phyloP scores from a whole-genome alignment of 2,329 filamentous ascomycete genomes.

The Zymoseptoria ardabiliae region DNA sequence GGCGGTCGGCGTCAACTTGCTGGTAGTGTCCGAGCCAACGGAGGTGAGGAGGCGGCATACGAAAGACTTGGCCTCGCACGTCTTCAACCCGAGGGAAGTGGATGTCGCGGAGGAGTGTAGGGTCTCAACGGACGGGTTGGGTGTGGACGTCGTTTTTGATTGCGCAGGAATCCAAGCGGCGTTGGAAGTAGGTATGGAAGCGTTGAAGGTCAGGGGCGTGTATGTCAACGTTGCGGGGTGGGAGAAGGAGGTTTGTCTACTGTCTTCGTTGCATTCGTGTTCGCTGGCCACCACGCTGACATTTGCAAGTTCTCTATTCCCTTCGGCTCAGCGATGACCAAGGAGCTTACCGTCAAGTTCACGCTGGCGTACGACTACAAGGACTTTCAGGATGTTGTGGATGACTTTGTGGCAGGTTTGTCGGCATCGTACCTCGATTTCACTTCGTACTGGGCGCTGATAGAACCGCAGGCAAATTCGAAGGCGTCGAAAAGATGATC shows the following conservation, averaged over 20 bases:
- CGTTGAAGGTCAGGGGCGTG: slow-evolving; percentile 12
- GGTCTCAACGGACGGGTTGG: slow-evolving; percentile 6
- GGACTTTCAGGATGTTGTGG: slow-evolving; percentile 10
- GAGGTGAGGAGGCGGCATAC: slow-evolving; percentile 11
- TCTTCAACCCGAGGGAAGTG: slow-evolving; percentile 16
- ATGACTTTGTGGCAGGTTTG: slow-evolving; percentile 4
- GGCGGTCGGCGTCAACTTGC: slow-evolving; percentile 9
- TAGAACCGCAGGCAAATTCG: slow-evolving; percentile 6
- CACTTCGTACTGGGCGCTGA: too few relatives aligned
- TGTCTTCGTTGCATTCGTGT: slow-evolving; percentile 5
- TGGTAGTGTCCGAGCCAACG: slow-evolving; percentile 17
- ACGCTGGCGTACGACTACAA: slow-evolving; percentile 15
- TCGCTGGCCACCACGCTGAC: neutral
- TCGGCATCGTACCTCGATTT: too few relatives aligned
- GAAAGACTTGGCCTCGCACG: slow-evolving; percentile 7
- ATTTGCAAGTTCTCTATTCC: slow-evolving; percentile 9
- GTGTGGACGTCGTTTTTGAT: slow-evolving; percentile 20
- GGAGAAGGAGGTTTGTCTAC: slow-evolving; percentile 13
- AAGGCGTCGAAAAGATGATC: slow-evolving; percentile 12
- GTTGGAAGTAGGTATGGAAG: slow-evolving; percentile 16
- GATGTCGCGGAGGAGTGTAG: slow-evolving; percentile 13
- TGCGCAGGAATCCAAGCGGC: slow-evolving; percentile 14
- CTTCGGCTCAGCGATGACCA: slow-evolving; percentile 9
- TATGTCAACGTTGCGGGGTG: slow-evolving; percentile 21
- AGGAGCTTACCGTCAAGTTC: slow-evolving; percentile 12